Conservation (phyloP, 148 eudicot genomes). For the Salicornia ramosissima region DNA sequence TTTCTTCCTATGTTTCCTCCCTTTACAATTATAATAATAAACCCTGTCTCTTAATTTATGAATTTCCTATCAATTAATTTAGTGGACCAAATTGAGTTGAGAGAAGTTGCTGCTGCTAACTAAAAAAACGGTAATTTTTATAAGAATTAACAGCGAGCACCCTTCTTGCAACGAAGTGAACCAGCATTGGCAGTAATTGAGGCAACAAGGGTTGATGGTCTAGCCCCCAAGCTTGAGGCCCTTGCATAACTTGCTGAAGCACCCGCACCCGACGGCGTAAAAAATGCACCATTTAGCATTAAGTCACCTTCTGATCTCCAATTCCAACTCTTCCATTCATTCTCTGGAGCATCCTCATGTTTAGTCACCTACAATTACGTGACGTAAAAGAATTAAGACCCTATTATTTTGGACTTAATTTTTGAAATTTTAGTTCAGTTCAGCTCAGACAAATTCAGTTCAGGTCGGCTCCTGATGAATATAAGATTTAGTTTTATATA, state of each 20-base stretch:
- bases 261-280: conserved; percentile 55
- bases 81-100: conserved; percentile 9
- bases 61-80: neutral
- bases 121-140: neutral
- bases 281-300: conserved; percentile 59
- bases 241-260: conserved; percentile 57
- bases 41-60: conserved; percentile 6
- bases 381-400: too few relatives aligned
- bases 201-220: conserved; percentile 46
- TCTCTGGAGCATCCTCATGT: conserved; percentile 56
- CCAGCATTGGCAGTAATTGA: conserved; percentile 47
- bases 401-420: too few relatives aligned
- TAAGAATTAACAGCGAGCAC: conserved; percentile 43
- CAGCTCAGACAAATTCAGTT: too few relatives aligned
- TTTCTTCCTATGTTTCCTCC: conserved; percentile 12
- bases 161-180: conserved; percentile 52
- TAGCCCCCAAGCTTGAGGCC: conserved; percentile 71
- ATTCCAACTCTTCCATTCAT: conserved; percentile 64
- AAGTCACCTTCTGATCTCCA: conserved; percentile 73
- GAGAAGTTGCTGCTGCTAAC: neutral
- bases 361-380: conserved; percentile 46
- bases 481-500: too few relatives aligned
- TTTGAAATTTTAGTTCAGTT: too few relatives aligned
- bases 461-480: too few relatives aligned
- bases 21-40: neutral